Base-by-base conservation (phyloP, 192 early-diverging fungal species). In the Oehlia diaphana region DNA sequence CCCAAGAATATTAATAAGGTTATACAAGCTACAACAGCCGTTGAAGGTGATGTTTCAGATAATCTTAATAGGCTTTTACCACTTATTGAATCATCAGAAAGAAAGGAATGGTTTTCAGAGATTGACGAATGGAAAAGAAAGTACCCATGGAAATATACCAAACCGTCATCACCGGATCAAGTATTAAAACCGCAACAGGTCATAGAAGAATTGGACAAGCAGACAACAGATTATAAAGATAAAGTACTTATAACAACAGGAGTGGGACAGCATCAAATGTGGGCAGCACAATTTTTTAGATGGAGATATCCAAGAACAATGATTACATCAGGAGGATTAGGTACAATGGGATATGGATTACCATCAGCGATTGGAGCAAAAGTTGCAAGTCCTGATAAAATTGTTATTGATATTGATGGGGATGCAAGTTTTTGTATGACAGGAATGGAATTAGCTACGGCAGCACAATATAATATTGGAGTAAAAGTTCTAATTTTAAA, bases 1-100 rank as follows among this genome's bases (percentile, higher is more conserved):
- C 97, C 96, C 82, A 99, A 99, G 90, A 97, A 99, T 86, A 98
- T 99, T 90, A 99, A 98, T 90, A 99, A 99, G 89, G 94, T 97
- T 35, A 92, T 99, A 58, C 90, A 95, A 81, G 95, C 93, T 35
- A 95, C 94, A 65, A 85, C 92, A 39, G 95, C 97, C 44, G 92
- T 99, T 58, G 96, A 97, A 84, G 98, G 98, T 49, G 98, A 99
- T 83, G 97, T 97, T 6, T 89, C 94, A 23, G 90, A 91, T 79
- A 99, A 98, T 87, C 67, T 99, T 79, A 85, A 86, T 13, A 89
- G 88, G 58, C 82, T 99, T 80, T 82, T 98, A 71, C 96, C 96
- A 8, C 84, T 91, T 50, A 86, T 98, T 74, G 81, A 93, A 87
- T 85, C 83, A 76, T 88, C 87, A 13, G 85, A 86, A 42, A 92